Evolutionary conservation across 257 asterid species (phyloP).

Genomic region (Buddleja alternifolia): DNA sequence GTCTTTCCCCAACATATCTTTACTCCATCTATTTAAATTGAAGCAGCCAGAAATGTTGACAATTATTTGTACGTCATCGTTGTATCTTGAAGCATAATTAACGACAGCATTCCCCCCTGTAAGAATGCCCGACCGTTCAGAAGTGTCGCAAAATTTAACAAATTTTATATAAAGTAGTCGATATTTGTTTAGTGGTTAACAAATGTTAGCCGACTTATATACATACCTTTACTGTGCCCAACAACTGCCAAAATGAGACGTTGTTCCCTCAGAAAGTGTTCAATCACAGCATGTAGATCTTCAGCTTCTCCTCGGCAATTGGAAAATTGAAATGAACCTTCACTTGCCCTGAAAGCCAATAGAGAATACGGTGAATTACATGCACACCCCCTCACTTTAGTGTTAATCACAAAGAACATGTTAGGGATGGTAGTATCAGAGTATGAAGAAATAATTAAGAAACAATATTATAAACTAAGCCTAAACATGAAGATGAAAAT

Average conservation of each 20-base stretch:
- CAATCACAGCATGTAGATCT: slow-evolving; percentile 71
- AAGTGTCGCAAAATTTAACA: slow-evolving; percentile 5
- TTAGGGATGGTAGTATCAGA: no score
- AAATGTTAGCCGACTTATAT: no score
- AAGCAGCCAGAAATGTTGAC: slow-evolving; percentile 87
- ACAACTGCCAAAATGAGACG: slow-evolving; percentile 59
- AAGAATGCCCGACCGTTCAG: slow-evolving; percentile 25
- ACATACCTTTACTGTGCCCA: slow-evolving; percentile 91
- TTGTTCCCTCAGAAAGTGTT: slow-evolving; percentile 56
- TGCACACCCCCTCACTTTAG: no score
- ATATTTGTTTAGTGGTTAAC: neutral
- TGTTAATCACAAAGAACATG: no score
- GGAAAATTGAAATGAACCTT: slow-evolving; percentile 85
- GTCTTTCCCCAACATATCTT: slow-evolving; percentile 83
- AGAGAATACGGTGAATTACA: no score
- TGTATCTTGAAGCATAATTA: slow-evolving; percentile 69
- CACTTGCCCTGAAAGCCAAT: slow-evolving; percentile 68
- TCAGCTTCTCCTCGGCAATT: slow-evolving; percentile 82
- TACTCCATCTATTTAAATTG: slow-evolving; percentile 72
- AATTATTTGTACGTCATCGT: slow-evolving; percentile 46
- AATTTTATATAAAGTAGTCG: neutral
- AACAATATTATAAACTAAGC: no score
- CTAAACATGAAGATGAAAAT: no score
- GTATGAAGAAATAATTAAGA: no score
- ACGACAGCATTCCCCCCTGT: slow-evolving; percentile 97